Base-by-base conservation (phyloP, 2,329 filamentous ascomycete species). In the Fusarium irregulare region DNA sequence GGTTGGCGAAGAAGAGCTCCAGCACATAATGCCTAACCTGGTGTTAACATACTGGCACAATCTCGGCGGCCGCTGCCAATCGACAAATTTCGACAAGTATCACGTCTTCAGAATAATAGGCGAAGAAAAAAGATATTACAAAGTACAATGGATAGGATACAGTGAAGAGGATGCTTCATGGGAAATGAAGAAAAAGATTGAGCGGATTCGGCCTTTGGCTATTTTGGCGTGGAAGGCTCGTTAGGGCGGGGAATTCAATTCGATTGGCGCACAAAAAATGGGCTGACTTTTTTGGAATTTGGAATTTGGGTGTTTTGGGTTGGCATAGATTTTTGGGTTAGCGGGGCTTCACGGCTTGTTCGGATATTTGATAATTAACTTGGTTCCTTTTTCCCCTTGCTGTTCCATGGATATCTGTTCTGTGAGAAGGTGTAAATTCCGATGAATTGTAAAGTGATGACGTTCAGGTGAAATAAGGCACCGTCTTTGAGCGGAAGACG, bases 91-190 rank as follows among this genome's bases (percentile, higher is more conserved):
- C 7, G 34, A 25, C 7, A 61, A 18, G 14, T 66, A 60, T 10
- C 64, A 53, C 3, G 63, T 66, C 1, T 51, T 60, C 6, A 48
- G 30, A 4, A 66, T 66, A 8, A 11, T 66, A 8, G 46, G 30
- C 0, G 61, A 66, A 13, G 46, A 66, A 23, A 54, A 37, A 11
- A 5, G 11, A 32, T 23, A 9, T 3, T 56, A 49, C 11, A 48
- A 66, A 18, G 6, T 66, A 60, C 63, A 66, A 40, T 66, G 63
- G 63, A 59, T 60, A 25, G 63, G 63, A 0, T 66, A 66, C 7
- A 50, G 21, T 11, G 60, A 60, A 9, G 40, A 32, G 4, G 55
- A 66, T 7, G 44, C 55, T 3, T 60, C 63, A 16, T 37, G 57
- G 44, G 63, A 66, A 18, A 28, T 44, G 7, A 66, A 66, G 42